Base-by-base conservation (phyloP, 768 basidiomycete species). In the Crucibulum laeve region DNA sequence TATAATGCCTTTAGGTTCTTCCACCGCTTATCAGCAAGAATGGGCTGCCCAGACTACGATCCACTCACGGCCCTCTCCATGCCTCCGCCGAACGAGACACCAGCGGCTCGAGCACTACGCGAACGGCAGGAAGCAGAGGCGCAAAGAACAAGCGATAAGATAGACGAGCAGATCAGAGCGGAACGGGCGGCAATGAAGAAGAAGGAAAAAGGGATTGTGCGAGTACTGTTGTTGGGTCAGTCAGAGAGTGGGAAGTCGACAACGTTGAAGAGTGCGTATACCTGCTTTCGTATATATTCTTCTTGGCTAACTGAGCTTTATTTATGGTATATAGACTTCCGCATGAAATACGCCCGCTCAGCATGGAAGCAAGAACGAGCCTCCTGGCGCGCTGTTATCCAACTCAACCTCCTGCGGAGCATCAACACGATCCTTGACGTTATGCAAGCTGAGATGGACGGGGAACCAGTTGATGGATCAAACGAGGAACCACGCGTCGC, bases 301-400 rank as follows among this genome's bases (percentile, higher is more conserved):
- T 19, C 19, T n/a, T 6, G 34, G 52, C 17, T 55, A 24, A 32
- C 21, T 14, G n/a, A 39, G 28, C 5, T 45, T 18, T n/a, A 10
- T n/a, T 32, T 22, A 22, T 18, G 28, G n/a, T 5, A 17, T 30
- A 7, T 42, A 87, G 85, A 86, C 54, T 85, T 87, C 52, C 82
- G 83, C 33, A 72, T 87, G 64, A 74, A 70, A 45, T 86, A 81
- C 51, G 79, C 82, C 7, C 69, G 67, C 14, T 66, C 67, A 7
- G 73, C 73, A 25, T 87, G 82, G 82, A 64, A 65, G 25, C 68
- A 70, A 17, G 87, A 89, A 56, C 80, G 83, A 26, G 68, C 70
- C 1, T 82, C 81, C 8, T 90, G 87, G 87, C 73, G 81, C 23
- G 67, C 82, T 1, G 82, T 90, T 45, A 77, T 90, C 40, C 86